Evolutionary conservation across 2,329 filamentous ascomycete species (phyloP).

Genomic region (Exophiala spinifera): DNA sequence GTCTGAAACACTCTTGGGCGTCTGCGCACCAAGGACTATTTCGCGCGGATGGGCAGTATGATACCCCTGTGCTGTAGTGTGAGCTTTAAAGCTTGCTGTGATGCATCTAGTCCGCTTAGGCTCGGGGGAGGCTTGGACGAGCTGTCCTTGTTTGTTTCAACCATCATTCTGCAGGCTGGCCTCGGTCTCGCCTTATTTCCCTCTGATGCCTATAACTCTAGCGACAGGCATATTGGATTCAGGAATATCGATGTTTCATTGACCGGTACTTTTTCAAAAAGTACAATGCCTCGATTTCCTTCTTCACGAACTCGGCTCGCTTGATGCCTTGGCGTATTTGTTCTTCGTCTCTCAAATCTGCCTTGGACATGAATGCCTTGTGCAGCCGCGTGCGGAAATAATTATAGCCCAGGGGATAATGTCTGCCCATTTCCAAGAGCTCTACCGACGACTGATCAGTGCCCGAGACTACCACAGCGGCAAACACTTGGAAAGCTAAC

Average conservation of each 20-base stretch:
- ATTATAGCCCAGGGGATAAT: slow-evolving; percentile 79
- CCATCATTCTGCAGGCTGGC: no score
- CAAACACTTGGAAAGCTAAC: slow-evolving; percentile 42
- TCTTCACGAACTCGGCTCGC: slow-evolving; percentile 83
- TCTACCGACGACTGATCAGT: slow-evolving; percentile 51
- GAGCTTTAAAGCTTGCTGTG: no score
- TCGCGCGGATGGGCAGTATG: no score
- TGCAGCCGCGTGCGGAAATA: slow-evolving; percentile 83
- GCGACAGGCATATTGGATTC: background rate
- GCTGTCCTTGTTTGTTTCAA: background rate
- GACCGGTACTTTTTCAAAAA: slow-evolving; percentile 22
- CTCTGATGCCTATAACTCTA: no score
- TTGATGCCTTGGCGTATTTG: slow-evolving; percentile 73
- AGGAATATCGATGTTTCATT: slow-evolving; percentile 25
- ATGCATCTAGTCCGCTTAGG: background rate
- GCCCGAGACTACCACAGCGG: background rate
- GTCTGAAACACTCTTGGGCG: no score
- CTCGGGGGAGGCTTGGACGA: background rate
- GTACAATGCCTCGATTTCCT: slow-evolving; percentile 90
- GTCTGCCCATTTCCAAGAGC: slow-evolving; percentile 75
- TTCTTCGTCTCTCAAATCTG: slow-evolving; percentile 65
- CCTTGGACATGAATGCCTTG: slow-evolving; percentile 77
- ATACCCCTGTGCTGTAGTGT: no score
- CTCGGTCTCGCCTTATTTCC: no score
- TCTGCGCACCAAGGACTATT: no score